Conservation (phyloP, 306 rosid genomes). For the Dryas alaskensis region DNA sequence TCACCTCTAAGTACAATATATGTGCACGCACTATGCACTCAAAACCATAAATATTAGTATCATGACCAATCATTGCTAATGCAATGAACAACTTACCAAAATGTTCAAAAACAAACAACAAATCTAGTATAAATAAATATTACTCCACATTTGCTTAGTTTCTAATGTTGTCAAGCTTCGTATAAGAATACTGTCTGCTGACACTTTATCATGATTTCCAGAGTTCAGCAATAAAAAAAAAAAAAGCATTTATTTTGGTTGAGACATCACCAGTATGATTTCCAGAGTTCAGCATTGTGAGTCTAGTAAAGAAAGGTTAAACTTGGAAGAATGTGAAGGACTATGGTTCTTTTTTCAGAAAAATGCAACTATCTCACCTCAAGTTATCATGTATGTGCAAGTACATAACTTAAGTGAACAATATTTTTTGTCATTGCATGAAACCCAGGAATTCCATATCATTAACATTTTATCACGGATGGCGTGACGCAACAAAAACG, state of each 20-base stretch:
- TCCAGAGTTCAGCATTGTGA: background rate
- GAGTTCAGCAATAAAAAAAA: background rate
- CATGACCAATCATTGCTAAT: background rate
- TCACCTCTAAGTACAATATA: background rate
- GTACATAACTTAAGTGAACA: too few relatives aligned
- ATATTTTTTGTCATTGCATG: too few relatives aligned
- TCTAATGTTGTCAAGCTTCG: background rate
- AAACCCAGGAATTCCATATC: too few relatives aligned
- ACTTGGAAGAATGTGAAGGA: background rate
- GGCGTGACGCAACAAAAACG: too few relatives aligned
- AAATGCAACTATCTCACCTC: background rate
- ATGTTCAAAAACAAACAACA: conserved; percentile 1
- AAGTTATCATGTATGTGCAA: background rate
- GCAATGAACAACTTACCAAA: background rate
- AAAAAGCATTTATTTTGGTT: background rate
- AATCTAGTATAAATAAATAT: background rate
- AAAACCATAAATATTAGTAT: background rate
- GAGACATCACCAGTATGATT: background rate
- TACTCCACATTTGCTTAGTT: too few relatives aligned
- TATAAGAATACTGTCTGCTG: background rate
- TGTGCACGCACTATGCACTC: background rate
- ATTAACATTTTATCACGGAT: too few relatives aligned
- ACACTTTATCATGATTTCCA: background rate
- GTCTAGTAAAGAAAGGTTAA: background rate
- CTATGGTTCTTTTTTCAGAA: background rate